phyloP scores from a whole-genome alignment of 192 early-diverging fungal species.

The Kickxella alabastrina region DNA sequence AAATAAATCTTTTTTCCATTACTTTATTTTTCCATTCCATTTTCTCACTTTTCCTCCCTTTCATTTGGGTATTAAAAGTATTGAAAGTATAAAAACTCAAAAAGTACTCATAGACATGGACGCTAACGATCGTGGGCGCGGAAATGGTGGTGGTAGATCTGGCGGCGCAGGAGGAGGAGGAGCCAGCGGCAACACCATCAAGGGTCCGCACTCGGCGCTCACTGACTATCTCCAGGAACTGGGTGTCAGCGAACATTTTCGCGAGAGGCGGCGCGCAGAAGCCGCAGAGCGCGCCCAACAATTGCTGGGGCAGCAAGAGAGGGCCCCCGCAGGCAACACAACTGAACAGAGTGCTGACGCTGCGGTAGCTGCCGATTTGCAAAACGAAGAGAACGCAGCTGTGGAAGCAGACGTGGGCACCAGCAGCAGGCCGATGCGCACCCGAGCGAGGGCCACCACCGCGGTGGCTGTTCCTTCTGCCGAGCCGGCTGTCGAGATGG shows the following conservation, averaged over 20 bases:
- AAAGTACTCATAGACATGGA: too few relatives aligned
- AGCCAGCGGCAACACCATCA: constrained; percentile 19
- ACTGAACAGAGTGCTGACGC: constrained; percentile 20
- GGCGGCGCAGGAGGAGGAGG: constrained; percentile 1
- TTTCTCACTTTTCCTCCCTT: too few relatives aligned
- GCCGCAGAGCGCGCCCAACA: constrained; percentile 24
- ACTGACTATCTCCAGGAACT: constrained; percentile 50
- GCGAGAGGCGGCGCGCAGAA: constrained; percentile 31
- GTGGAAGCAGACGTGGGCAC: constrained; percentile 2
- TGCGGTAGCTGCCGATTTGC: constrained; percentile 35
- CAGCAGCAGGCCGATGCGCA: background rate
- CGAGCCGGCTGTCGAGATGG: background rate
- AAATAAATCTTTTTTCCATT: constrained; percentile 5
- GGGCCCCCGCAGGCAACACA: background rate
- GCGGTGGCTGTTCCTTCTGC: constrained; percentile 1
- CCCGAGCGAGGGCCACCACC: background rate
- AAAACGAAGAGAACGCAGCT: constrained; percentile 17
- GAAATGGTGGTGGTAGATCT: constrained; percentile 4
- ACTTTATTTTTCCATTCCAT: background rate
- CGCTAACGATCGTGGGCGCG: constrained; percentile 35
- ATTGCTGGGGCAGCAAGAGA: constrained; percentile 6
- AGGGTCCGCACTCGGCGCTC: constrained; percentile 48
- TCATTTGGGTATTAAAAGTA: too few relatives aligned
- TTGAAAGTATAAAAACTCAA: too few relatives aligned
- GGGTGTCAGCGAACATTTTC: constrained; percentile 46